Base-by-base conservation (phyloP, 495 filamentous ascomycete genomes). In the Penicillium coprophilum region DNA sequence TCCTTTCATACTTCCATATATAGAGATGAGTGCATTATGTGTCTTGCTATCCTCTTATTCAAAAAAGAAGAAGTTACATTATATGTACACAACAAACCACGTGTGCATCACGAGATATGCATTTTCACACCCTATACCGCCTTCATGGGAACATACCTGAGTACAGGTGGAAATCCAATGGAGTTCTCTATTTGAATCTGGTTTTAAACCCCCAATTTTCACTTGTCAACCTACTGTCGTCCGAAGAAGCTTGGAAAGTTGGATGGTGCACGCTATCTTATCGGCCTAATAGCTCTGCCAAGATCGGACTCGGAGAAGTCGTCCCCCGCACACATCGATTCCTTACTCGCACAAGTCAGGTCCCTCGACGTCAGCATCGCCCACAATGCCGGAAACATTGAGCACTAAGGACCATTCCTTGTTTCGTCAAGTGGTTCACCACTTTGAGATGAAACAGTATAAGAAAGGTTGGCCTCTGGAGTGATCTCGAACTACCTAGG, bases 371-470 rank as follows among this genome's bases (percentile, higher is more conserved):
- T 56, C 55, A 67, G 59, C 69, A 66, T 66, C 71, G 56, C 62
- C 68, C 71, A 69, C 70, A 70, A 92, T 92, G 87, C 86, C 87
- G 66, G 91, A 95, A 80, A 84, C 82, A 74, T 82, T 97, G 70
- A 85, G 78, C 68, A 83, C 90, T 69, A 97, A 97, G 79, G 94
- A 99, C 78, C 82, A 83, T 59, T 85, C 92, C 70, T 85, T 96
- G 77, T 97, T 99, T 77, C 87, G 90, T 44, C 89, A 89, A 66
- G 87, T 99, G 63, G 87, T 97, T 58, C 92, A 92, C 71, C 83
- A 89, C 72, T 99, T 97, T 82, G 94, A 99, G 73, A 84, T 87
- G 63, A 99, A 99, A 75, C 94, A 97, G 71, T 96, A 97, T 80
- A 99, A 97, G 77, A 95, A 96, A 73, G 89, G 89, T 83, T 15